phyloP scores from a whole-genome alignment of 306 rosid species.

The Vachellia collinsii region DNA sequence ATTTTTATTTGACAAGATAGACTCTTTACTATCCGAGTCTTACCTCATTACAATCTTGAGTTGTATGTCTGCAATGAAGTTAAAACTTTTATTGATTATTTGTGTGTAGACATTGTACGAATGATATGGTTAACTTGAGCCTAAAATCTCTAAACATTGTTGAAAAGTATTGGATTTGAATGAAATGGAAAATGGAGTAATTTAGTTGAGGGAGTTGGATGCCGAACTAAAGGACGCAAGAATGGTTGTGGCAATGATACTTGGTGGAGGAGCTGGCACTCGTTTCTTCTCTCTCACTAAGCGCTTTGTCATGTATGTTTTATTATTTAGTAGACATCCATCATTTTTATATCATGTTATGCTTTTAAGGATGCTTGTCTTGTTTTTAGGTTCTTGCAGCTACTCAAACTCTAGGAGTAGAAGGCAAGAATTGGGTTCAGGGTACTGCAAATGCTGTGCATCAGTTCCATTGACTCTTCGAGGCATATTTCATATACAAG shows the following conservation, averaged over 20 bases:
- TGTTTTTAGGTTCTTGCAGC: too few relatives aligned
- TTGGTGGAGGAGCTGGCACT: slow-evolving; percentile 99
- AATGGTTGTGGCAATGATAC: slow-evolving; percentile 79
- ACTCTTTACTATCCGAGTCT: neutral
- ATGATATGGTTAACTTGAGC: neutral
- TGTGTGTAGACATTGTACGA: neutral
- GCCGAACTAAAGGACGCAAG: slow-evolving; percentile 62
- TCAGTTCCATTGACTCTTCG: too few relatives aligned
- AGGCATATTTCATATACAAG: too few relatives aligned
- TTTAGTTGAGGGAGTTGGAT: slow-evolving; percentile 70
- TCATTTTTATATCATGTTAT: too few relatives aligned
- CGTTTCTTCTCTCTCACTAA: slow-evolving; percentile 94
- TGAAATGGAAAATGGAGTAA: slow-evolving; percentile 38
- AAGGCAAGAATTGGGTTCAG: too few relatives aligned
- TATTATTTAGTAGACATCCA: too few relatives aligned
- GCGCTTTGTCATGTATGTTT: slow-evolving; percentile 88
- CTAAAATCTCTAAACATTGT: neutral
- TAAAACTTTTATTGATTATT: neutral
- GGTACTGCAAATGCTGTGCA: too few relatives aligned
- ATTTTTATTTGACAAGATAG: neutral
- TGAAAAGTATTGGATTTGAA: slow-evolving; percentile 22
- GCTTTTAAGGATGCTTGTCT: too few relatives aligned
- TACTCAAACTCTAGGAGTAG: too few relatives aligned
- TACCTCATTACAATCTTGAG: neutral
- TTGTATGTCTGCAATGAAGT: neutral